These are phyloP conservation scores for Paraphoma chrysanthemicola DNA, from an alignment of 2,329 filamentous ascomycete species.

Conservation along the genomic window DNA sequence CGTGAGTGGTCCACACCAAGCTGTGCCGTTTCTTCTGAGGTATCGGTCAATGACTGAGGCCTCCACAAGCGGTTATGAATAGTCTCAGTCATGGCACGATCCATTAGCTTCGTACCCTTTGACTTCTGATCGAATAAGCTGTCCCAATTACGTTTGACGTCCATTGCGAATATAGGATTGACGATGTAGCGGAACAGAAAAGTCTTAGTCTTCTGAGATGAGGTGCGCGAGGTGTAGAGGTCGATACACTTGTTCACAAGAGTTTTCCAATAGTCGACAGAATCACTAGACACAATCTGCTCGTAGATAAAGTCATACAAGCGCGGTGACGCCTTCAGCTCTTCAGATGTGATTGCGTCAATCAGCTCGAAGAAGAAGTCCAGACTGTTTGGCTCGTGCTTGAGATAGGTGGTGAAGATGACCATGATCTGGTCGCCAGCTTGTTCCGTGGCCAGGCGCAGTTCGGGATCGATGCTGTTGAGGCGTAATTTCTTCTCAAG, in stretches of 20 bases:
- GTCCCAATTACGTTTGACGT: constrained; percentile 85
- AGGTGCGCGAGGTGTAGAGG: constrained; percentile 78
- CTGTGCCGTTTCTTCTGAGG: constrained; percentile 81
- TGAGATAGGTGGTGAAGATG: constrained; percentile 82
- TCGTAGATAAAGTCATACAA: constrained; percentile 85
- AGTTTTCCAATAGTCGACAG: constrained; percentile 83
- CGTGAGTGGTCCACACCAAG: constrained; percentile 92
- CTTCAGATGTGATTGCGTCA: constrained; percentile 81
- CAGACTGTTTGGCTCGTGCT: constrained; percentile 75
- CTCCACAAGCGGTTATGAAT: constrained; percentile 96
- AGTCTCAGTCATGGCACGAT: constrained; percentile 84
- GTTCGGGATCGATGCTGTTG: constrained; percentile 71
- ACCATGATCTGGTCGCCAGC: constrained; percentile 86
- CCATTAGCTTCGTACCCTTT: constrained; percentile 75
- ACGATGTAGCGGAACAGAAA: constrained; percentile 92
- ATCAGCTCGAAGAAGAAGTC: constrained; percentile 86
- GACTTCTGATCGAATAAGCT: constrained; percentile 56
- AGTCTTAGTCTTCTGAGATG: constrained; percentile 87
- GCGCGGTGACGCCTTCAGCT: constrained; percentile 77
- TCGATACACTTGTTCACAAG: constrained; percentile 87
- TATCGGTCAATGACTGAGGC: constrained; percentile 77
- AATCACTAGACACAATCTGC: constrained; percentile 82
- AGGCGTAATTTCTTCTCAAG: constrained; percentile 76
- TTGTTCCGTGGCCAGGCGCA: constrained; percentile 87
- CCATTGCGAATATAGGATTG: constrained; percentile 96